These are phyloP conservation scores for Penicillium griseofulvum DNA, from an alignment of 2,329 filamentous ascomycete genomes.

Conservation along the genomic window DNA sequence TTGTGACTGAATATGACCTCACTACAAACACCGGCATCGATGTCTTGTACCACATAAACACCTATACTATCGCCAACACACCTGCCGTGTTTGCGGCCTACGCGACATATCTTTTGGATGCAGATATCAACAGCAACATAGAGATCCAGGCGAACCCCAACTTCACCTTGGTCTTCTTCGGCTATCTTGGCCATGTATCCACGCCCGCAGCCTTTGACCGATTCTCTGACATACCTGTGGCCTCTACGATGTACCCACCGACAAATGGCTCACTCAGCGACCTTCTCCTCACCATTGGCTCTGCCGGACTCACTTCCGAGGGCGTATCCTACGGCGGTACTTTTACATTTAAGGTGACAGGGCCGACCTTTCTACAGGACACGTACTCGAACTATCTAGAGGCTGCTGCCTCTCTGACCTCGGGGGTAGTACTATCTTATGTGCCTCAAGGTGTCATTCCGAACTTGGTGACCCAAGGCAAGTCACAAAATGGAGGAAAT, in stretches of 20 bases:
- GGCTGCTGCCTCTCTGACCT: neutral
- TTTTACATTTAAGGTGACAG: neutral
- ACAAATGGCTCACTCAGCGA: neutral
- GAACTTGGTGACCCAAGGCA: neutral
- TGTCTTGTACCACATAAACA: neutral
- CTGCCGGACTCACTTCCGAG: neutral
- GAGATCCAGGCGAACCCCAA: neutral
- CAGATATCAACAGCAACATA: neutral
- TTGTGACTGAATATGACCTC: neutral
- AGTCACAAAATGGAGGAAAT: neutral
- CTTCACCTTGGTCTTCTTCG: neutral
- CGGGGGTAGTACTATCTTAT: neutral
- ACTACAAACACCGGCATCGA: neutral
- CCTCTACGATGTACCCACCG: neutral
- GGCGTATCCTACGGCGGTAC: neutral
- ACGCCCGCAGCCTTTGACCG: neutral
- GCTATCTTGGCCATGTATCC: neutral
- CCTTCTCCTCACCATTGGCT: neutral
- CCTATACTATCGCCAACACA: neutral
- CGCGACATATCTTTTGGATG: neutral
- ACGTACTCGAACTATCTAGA: neutral
- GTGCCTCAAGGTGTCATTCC: neutral
- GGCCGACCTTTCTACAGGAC: neutral
- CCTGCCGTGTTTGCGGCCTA: neutral
- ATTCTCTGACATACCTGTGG: neutral